Base-by-base conservation (phyloP, 768 basidiomycete species). In the Phanerodontia chrysosporium region DNA sequence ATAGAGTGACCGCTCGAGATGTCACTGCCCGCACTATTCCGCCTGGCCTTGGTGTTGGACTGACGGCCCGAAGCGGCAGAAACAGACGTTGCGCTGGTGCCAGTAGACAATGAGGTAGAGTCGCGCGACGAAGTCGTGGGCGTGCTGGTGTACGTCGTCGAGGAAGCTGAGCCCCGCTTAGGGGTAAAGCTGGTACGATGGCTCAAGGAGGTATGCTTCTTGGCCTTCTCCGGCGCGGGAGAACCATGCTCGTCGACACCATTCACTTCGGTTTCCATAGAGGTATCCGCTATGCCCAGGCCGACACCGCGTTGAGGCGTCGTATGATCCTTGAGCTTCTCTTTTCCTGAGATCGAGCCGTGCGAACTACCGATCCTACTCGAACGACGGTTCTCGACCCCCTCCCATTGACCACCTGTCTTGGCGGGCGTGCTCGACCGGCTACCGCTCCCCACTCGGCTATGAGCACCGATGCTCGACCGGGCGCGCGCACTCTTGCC, bases 11-110 rank as follows among this genome's bases (percentile, higher is more conserved):
- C 77, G 62, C 83, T 89, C 2, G 90, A 91, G 18, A 86, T 80
- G 69, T 96, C 94, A 72, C 92, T 95, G 44, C 94, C 84, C 1
- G 83, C 90, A 63, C 94, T 95, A 69, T 92, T 92, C 66, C 93
- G 80, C 64, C 82, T 76, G 62, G 83, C 77, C 55, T 81, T 80
- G 63, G 78, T 77, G 0, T 81, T 79, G 14, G 89, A 90, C 64
- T 92, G 85, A 44, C 90, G 82, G 55, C 86, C 84, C 49, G 90
- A 89, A 24, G 81, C 74, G 14, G 77, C 86, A 21, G 91, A 89
- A 44, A 86, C 77, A 1, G 91, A 93, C 2, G 91, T 92, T 53
- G 81, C 79, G 67, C 86, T 91, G 6, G 93, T 91, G 24, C 84
- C 82, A 12, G 83, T 81, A 45, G 91, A 92, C 73, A 91, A 81